Conservation (phyloP, 129 eudicot genomes). For the Artemisia tridentata region DNA sequence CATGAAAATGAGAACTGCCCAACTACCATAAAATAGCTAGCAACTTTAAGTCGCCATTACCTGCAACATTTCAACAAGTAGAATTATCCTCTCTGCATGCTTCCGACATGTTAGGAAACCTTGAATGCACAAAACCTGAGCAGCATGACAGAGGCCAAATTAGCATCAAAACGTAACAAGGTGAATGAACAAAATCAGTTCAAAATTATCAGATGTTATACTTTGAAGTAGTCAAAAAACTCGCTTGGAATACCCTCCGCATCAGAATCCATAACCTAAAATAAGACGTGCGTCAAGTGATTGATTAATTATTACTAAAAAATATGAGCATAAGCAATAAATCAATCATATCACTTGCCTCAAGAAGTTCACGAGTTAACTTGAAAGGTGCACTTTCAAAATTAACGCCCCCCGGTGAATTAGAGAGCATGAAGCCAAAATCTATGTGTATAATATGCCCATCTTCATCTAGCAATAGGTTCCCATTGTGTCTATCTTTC, state of each 20-base stretch:
- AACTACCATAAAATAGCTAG: not conserved
- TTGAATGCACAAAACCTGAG: slow-evolving; percentile 95
- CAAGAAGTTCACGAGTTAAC: slow-evolving; percentile 98
- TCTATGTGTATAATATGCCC: slow-evolving; percentile 99
- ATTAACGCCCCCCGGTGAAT: slow-evolving; percentile 99
- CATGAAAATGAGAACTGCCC: not conserved
- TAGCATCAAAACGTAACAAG: slow-evolving; percentile 24
- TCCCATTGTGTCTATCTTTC: slow-evolving; percentile 98
- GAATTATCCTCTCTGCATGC: slow-evolving; percentile 98
- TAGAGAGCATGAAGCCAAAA: slow-evolving; percentile 98
- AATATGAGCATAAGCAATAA: slow-evolving; percentile 6
- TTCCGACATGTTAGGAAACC: slow-evolving; percentile 96
- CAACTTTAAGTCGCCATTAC: slow-evolving; percentile 28
- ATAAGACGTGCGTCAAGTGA: slow-evolving; percentile 22
- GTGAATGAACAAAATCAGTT: not conserved
- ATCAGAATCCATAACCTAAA: slow-evolving; percentile 98
- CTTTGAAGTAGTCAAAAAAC: slow-evolving; percentile 97
- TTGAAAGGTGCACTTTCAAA: slow-evolving; percentile 99
- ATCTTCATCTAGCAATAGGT: slow-evolving; percentile 96
- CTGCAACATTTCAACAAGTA: slow-evolving; percentile 99
- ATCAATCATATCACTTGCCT: slow-evolving; percentile 46
- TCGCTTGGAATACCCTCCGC: slow-evolving; percentile 99
- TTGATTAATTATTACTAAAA: not conserved
- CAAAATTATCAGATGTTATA: slow-evolving; percentile 16
- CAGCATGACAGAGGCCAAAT: not conserved